These are phyloP conservation scores for Ogataea trehaloabstinens DNA, from an alignment of 805 yeast species.

Conservation along the genomic window DNA sequence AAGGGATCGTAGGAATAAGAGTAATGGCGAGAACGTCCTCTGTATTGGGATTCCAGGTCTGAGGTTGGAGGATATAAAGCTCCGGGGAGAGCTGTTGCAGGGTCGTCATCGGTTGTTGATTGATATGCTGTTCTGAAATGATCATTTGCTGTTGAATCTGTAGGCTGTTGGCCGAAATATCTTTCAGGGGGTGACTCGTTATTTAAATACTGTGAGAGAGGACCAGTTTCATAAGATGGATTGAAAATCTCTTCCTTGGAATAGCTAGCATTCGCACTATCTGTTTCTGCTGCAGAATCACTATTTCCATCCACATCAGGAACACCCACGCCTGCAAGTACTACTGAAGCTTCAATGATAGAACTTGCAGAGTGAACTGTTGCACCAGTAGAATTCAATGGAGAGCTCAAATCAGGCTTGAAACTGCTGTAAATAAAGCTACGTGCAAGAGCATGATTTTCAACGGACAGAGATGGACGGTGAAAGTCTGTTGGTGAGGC, in stretches of 20 bases:
- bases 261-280: too few relatives aligned
- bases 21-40: neutral
- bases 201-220: neutral
- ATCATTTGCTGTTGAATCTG: constrained; percentile 5
- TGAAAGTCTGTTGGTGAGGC: constrained; percentile 10
- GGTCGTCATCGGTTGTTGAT: neutral
- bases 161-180: constrained; percentile 3
- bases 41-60: constrained; percentile 3
- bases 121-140: constrained; percentile 3
- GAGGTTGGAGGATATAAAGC: neutral
- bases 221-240: neutral
- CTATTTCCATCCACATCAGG: constrained; percentile 31
- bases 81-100: neutral
- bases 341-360: constrained; percentile 57
- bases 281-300: neutral
- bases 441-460: constrained; percentile 37
- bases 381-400: constrained; percentile 33
- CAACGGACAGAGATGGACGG: constrained; percentile 23
- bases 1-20: neutral
- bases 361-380: constrained; percentile 46
- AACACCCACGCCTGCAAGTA: constrained; percentile 56
- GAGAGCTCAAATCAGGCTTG: constrained; percentile 22
- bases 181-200: constrained; percentile 7
- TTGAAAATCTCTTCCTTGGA: neutral
- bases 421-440: constrained; percentile 38